phyloP scores from a whole-genome alignment of 352 stramenopile species.

The Ophiocytium majus region DNA sequence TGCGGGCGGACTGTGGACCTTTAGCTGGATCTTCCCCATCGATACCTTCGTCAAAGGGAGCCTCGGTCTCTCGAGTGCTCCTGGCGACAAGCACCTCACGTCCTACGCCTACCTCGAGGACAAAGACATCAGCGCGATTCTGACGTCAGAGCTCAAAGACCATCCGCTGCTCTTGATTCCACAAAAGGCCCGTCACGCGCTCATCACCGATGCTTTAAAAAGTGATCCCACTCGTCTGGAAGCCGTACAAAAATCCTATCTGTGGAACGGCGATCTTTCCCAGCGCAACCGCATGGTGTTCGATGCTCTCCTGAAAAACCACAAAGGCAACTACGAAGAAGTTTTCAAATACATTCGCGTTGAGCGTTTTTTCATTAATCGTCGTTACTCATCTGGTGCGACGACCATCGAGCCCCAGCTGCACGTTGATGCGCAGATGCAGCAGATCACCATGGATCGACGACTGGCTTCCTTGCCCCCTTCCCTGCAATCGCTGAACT shows the following conservation, averaged over 20 bases:
- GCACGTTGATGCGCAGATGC: neutral
- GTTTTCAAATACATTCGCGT: constrained; percentile 9
- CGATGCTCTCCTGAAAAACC: constrained; percentile 5
- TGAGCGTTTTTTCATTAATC: neutral
- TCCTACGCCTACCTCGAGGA: constrained; percentile 3
- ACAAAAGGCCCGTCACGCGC: neutral
- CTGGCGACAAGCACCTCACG: neutral
- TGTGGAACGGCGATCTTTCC: neutral
- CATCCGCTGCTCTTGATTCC: constrained; percentile 4
- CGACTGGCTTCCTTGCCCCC: neutral
- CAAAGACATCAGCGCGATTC: constrained; percentile 10
- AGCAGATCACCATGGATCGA: constrained; percentile 5
- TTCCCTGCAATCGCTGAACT: neutral
- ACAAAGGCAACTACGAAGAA: constrained; percentile 9
- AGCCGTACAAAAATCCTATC: neutral
- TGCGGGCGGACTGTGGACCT: neutral
- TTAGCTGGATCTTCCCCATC: constrained; percentile 10
- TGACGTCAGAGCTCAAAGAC: neutral
- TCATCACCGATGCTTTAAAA: neutral
- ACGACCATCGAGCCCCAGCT: constrained; percentile 13
- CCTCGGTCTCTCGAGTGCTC: neutral
- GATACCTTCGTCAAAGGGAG: neutral
- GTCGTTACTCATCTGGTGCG: neutral
- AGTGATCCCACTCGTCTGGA: neutral
- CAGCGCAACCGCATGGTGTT: constrained; percentile 2